Evolutionary conservation across 768 basidiomycete species (phyloP).

Genomic region (Galerina sulciceps): DNA sequence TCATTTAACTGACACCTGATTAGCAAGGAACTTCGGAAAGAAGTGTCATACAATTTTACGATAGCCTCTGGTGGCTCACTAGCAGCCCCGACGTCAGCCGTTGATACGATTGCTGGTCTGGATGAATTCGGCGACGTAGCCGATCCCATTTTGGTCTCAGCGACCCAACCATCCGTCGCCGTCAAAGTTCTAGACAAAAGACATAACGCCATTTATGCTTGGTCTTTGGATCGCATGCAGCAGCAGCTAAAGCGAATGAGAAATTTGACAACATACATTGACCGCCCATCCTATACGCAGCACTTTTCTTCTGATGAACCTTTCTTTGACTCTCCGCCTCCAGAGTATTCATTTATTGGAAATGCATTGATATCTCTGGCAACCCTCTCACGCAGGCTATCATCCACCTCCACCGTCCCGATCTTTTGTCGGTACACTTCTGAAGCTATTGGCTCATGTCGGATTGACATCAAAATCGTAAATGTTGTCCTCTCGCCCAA

Average conservation of each 20-base stretch:
- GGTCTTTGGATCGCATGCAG: slow-evolving; percentile 88
- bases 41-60: slow-evolving; percentile 91
- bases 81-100: slow-evolving; percentile 78
- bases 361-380: slow-evolving; percentile 83
- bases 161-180: slow-evolving; percentile 81
- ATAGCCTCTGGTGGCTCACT: slow-evolving; percentile 84
- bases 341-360: slow-evolving; percentile 92
- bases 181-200: slow-evolving; percentile 92
- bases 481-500: slow-evolving; percentile 67
- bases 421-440: slow-evolving; percentile 94
- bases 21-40: slow-evolving; percentile 87
- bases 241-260: slow-evolving; percentile 94
- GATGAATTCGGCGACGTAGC: slow-evolving; percentile 93
- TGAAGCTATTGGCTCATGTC: slow-evolving; percentile 95
- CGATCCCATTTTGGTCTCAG: slow-evolving; percentile 76
- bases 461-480: slow-evolving; percentile 81
- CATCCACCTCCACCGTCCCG: slow-evolving; percentile 76
- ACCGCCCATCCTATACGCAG: slow-evolving; percentile 89
- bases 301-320: slow-evolving; percentile 95
- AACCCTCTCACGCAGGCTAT: slow-evolving; percentile 76
- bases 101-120: slow-evolving; percentile 85
- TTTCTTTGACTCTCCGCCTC: slow-evolving; percentile 88
- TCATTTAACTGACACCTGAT: slow-evolving; percentile 6
- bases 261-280: slow-evolving; percentile 87
- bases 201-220: slow-evolving; percentile 86